Evolutionary conservation across 495 filamentous ascomycete species (phyloP), one percentile per base, ranked within the genome.

Genomic region (Bathelium albidoporum): DNA sequence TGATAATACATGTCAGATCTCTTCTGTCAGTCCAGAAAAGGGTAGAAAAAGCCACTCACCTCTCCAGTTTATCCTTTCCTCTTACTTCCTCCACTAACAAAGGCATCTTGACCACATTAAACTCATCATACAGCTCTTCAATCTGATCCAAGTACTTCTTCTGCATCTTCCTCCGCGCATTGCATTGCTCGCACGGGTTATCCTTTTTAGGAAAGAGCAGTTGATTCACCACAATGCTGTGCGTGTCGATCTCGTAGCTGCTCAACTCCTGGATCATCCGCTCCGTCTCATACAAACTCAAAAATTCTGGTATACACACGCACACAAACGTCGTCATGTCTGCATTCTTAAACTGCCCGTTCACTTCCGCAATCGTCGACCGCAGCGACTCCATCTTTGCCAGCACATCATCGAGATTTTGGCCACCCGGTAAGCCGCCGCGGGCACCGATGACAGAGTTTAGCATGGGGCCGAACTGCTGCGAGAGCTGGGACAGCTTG

Each of bases 121-220:
- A 99, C 73, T 99, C 94, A 67, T 97, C 92, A 70, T 99, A 99
- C 59, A 99, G 76, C 79, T 99, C 95, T 76, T 96, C 91, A 65
- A 97, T 97, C 79, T 99, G 94, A 69, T 96, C 93, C 26, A 99
- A 79, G 71, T 99, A 99, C 76, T 99, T 99, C 85, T 93, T 95
- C 80, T 99, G 94, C 94, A 99, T 99, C 78, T 91, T 91, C 70
- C 93, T 82, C 62, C 94, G 80, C 31, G 94, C 89, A 70, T 90
- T 96, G 75, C 94, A 99, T 78, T 99, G 94, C 58, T 96, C 90
- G 74, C 94, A 99, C 34, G 84, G 81, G 69, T 87, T 94, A 26
- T 86, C 87, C 65, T 87, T 81, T 74, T 89, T 90, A 18, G 94
- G 94, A 78, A 95, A 98, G 62, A 98, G 77, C 65, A 98, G 81